Conservation (phyloP, 805 yeast genomes). For the Diddensiella santjacobensis region DNA sequence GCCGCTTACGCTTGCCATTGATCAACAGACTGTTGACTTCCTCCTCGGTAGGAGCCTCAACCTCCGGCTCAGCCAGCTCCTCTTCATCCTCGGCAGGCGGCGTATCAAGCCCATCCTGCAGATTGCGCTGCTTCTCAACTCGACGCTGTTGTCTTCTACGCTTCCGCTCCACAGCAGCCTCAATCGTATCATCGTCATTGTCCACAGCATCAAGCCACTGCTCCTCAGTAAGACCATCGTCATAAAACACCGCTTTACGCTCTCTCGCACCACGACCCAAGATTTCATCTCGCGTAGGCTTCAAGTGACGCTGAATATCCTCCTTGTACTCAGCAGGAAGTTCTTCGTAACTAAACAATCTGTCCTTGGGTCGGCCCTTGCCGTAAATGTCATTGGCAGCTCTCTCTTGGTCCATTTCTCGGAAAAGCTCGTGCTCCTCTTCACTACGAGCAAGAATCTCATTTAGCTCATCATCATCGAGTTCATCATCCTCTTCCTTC, state of each 20-base stretch:
- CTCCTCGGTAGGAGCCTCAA: slow-evolving; percentile 14
- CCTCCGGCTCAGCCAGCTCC: not conserved
- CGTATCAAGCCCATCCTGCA: not conserved
- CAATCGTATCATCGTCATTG: slow-evolving; percentile 53
- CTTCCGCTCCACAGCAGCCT: slow-evolving; percentile 49
- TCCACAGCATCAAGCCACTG: slow-evolving; percentile 75
- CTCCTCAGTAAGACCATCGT: slow-evolving; percentile 87
- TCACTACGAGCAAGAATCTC: slow-evolving; percentile 81
- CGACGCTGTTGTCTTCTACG: slow-evolving; percentile 15
- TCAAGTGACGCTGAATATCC: slow-evolving; percentile 39
- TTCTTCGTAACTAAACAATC: slow-evolving; percentile 65
- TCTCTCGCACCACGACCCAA: slow-evolving; percentile 74
- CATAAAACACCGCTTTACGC: slow-evolving; percentile 62
- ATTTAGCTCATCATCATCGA: slow-evolving; percentile 80
- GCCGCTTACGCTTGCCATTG: slow-evolving; percentile 16
- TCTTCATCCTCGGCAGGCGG: slow-evolving; percentile 8
- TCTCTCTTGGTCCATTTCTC: slow-evolving; percentile 60
- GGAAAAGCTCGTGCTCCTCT: slow-evolving; percentile 59
- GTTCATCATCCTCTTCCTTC: slow-evolving; percentile 61
- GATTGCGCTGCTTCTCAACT: slow-evolving; percentile 1
- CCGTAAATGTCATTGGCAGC: slow-evolving; percentile 39
- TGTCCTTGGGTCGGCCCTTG: slow-evolving; percentile 35
- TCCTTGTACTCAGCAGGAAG: slow-evolving; percentile 76
- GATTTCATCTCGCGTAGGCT: slow-evolving; percentile 35
- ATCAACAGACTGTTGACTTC: slow-evolving; percentile 13